phyloP scores from a whole-genome alignment of 192 early-diverging fungal species.

The Nowakowskiella sp. region DNA sequence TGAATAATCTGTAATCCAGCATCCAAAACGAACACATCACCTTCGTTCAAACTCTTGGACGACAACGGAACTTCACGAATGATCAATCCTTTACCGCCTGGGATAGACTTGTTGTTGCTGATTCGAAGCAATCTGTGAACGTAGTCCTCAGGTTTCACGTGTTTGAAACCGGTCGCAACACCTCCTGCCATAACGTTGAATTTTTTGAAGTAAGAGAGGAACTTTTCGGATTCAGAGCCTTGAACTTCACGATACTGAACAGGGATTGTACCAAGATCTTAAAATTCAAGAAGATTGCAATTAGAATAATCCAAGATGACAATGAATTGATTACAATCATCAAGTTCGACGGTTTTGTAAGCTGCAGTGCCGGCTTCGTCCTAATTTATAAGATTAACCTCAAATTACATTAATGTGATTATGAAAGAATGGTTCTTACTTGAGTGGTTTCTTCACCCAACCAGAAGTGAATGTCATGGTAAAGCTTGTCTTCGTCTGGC shows the following conservation, averaged over 20 bases:
- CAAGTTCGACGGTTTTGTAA: slow-evolving; percentile 72
- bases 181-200: slow-evolving; percentile 54
- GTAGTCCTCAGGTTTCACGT: slow-evolving; percentile 42
- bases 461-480: slow-evolving; percentile 83
- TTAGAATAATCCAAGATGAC: not conserved
- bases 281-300: not conserved
- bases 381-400: slow-evolving; percentile 8
- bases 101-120: slow-evolving; percentile 32
- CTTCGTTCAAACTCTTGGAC: slow-evolving; percentile 48
- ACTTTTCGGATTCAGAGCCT: slow-evolving; percentile 53
- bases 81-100: slow-evolving; percentile 24
- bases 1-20: slow-evolving; percentile 55
- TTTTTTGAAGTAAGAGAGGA: slow-evolving; percentile 58
- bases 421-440: slow-evolving; percentile 15
- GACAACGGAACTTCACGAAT: slow-evolving; percentile 53
- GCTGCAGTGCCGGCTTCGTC: slow-evolving; percentile 77
- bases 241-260: slow-evolving; percentile 77
- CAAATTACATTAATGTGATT: not conserved
- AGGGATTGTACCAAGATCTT: slow-evolving; percentile 55
- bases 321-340: slow-evolving; percentile 55
- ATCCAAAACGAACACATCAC: slow-evolving; percentile 72
- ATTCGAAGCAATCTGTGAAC: slow-evolving; percentile 49
- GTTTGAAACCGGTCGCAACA: slow-evolving; percentile 64
- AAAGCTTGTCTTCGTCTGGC: slow-evolving; percentile 44
- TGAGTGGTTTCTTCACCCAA: slow-evolving; percentile 67